Base-by-base conservation (phyloP, 73 alveolate species). In the Symbiodinium natans region DNA sequence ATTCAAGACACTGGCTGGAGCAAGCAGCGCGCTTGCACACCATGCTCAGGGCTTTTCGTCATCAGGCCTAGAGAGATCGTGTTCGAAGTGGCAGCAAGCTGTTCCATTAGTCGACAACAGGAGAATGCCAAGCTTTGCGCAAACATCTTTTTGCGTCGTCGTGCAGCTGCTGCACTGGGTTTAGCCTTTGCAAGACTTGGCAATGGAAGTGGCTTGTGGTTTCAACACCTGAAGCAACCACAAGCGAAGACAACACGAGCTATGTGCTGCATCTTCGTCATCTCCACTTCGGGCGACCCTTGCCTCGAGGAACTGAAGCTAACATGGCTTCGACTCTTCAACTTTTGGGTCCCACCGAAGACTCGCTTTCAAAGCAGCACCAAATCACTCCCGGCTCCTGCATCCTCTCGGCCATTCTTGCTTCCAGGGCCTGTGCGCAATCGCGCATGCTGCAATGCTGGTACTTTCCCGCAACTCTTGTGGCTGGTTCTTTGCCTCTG, bases 141-240 rank as follows among this genome's bases (percentile, higher is more conserved):
- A 41, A 88, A 88, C 95, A 88, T 88, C 86, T 88, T 88, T 48
- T 88, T 88, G 34, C 95, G 85, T 41, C 95, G 63, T 59, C 95
- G 85, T 33, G 93, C 93, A n/a, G 82, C 93, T 10, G 77, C 77
- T 25, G 94, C 74, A 40, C 75, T 88, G 43, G 95, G 95, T 23
- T 88, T 88, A 41, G 95, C 95, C 95, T 88, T 17, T 23, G 68
- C 46, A 39, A 19, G 19, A 42, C 46, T 9, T 8, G 77, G 27
- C 5, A 43, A 5, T 33, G 31, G 3, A 27, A 59, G 68, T 27
- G 68, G 68, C n/a, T 4, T 52, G 68, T 52, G n/a, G 0, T 52
- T 27, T 27, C 29, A 27, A n/a, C n/a, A n/a, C n/a, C n/a, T n/a
- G n/a, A n/a, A n/a, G n/a, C n/a, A n/a, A n/a, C n/a, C n/a, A n/a